Base-by-base conservation (phyloP, 1,139 yeast genomes). In the Sugiyamaella sp. region DNA sequence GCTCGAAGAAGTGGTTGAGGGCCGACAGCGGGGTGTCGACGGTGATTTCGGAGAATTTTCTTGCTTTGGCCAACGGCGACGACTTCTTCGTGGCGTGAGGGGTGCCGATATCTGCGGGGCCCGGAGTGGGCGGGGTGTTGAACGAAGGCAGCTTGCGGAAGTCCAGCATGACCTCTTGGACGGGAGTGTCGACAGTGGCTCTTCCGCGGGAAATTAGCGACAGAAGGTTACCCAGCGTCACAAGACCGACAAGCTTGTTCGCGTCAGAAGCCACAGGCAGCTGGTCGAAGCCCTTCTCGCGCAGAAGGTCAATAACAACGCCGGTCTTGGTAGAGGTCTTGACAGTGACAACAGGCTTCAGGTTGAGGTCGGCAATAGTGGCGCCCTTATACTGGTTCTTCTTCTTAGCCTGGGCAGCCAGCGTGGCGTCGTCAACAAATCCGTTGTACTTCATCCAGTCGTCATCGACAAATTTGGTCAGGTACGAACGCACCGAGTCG, bases 391-490 rank as follows among this genome's bases (percentile, higher is more conserved):
- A 76, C 54, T 77, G 75, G 63, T 63, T 60, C 55, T 80, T 73
- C 66, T 78, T 76, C 61, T 74, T 71, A 46, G 76, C 73, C 43
- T 74, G 72, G 52, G 78, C 78, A 58, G 65, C 65, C 48, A 67
- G 58, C 27, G 76, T 71, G 49, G 72, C 69, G 58, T 81, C 86
- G 53, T 77, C 81, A 24, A 75, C 75, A 67, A 89, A 85, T 4
- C 89, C 88, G 69, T 88, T 86, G 64, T 82, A 82, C 70, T 80
- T 81, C 88, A 89, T 83, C 96, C 96, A 89, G 73, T 87, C 95
- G 67, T 89, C 95, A 70, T 89, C 96, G 49, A 89, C 93, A 68
- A 89, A 89, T 74, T 89, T 89, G 61, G 93, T 83, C 70, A 89
- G 79, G 75, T 89, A 89, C 12, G 95, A 87, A 76, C 96, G 84